Base-by-base conservation (phyloP, 768 basidiomycete species). In the Epithele typhae region DNA sequence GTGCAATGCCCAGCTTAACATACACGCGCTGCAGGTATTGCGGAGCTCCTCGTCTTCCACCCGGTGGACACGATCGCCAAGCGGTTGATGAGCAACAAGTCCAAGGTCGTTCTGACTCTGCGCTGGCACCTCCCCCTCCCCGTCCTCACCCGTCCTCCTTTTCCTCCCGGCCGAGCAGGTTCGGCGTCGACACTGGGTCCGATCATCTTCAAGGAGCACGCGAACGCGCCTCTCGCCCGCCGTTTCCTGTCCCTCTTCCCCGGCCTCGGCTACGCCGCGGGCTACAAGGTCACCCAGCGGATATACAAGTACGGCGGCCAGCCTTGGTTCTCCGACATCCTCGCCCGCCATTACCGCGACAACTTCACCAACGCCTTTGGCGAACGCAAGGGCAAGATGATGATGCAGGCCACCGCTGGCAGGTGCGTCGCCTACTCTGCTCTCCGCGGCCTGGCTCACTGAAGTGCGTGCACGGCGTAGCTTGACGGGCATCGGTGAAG, bases 251-350 rank as follows among this genome's bases (percentile, higher is more conserved):
- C 92, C 3, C 78, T 99, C n/a, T 99, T 99, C 74, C 95, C 95
- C 27, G 95, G 92, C 43, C 81, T 99, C 3, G 95, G 95, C 2
- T 99, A 99, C 63, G 95, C 96, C 4, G 96, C 95, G 22, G 94
- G 96, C 4, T 99, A 98, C 82, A 99, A 98, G 67, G 71, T 97
- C 60, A 69, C 91, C 0, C 93, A 97, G 68, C 81, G 93, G 42
- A 78, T 92, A 59, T 95, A 94, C 82, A 99, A 96, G 70, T 99
- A 98, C 59, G 95, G 95, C 52, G 95, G 95, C 5, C 95, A 99
- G 69, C 95, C 95, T 12, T 98, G 84, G 78, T 96, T 97, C 69
- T 87, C 92, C 69, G 96, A 98, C 70, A 58, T 94, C 63, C 83
- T 99, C 66, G 76, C 76, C 54, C 79, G 77, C 59, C 75, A 93